These are phyloP conservation scores for Naganishia liquefaciens DNA, from an alignment of 1,284 basidiomycete species.

Conservation along the genomic window DNA sequence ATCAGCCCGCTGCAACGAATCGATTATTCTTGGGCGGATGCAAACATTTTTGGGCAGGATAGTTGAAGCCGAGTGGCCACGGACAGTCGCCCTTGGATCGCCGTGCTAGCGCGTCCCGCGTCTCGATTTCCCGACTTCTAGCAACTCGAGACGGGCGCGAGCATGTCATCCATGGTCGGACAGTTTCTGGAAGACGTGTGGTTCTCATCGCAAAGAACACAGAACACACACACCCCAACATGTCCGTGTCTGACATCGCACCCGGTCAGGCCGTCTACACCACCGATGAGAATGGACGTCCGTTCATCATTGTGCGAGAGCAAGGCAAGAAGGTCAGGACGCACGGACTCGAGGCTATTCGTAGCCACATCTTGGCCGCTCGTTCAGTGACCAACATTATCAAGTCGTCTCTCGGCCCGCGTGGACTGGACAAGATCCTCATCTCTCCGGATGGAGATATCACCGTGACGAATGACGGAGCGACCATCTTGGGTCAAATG, in stretches of 20 bases:
- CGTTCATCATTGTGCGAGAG: slow-evolving; percentile 93
- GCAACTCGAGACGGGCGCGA: too few relatives aligned
- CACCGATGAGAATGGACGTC: slow-evolving; percentile 78
- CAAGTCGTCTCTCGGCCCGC: slow-evolving; percentile 88
- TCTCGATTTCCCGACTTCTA: slow-evolving; percentile 7
- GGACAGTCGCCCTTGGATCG: neutral
- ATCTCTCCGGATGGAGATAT: slow-evolving; percentile 98
- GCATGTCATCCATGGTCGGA: too few relatives aligned
- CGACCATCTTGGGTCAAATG: slow-evolving; percentile 93
- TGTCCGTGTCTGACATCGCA: slow-evolving; percentile 42
- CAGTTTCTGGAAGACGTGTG: too few relatives aligned
- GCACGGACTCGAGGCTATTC: slow-evolving; percentile 94
- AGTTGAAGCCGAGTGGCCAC: neutral
- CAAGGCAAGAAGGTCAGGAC: slow-evolving; percentile 92
- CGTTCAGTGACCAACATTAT: slow-evolving; percentile 83
- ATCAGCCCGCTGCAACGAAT: neutral
- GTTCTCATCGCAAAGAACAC: neutral
- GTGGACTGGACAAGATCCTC: slow-evolving; percentile 98
- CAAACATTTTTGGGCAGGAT: slow-evolving; percentile 6
- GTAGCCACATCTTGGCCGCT: slow-evolving; percentile 93
- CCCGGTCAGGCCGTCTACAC: slow-evolving; percentile 73
- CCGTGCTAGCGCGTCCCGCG: too few relatives aligned
- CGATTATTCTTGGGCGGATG: slow-evolving; percentile 18
- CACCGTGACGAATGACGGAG: slow-evolving; percentile 98
- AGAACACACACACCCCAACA: slow-evolving; percentile 12